A percentile compares a stretch with the other conserved stretches of the same genome.
Conservation (phyloP, 768 basidiomycete genomes). For the Gymnopilus junonius region DNA sequence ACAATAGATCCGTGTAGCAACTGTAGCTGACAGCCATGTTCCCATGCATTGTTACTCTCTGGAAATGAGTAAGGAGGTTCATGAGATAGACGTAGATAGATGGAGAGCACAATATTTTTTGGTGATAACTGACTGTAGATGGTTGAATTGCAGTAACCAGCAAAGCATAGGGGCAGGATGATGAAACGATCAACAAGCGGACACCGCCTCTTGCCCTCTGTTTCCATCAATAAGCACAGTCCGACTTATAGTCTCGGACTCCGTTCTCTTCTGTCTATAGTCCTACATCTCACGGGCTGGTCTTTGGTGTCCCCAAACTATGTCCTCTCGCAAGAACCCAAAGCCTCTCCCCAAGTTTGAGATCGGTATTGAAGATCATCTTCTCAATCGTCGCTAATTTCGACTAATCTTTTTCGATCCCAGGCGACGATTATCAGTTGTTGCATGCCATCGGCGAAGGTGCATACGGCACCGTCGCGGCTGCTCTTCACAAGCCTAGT, state of each 20-base stretch:
- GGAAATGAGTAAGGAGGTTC: neutral
- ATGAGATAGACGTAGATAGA: neutral
- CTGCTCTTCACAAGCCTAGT: conserved; percentile 83
- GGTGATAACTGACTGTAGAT: too few species aligned
- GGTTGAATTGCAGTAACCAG: neutral
- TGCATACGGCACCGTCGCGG: conserved; percentile 89
- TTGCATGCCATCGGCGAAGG: conserved; percentile 82
- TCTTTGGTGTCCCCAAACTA: conserved; percentile 46
- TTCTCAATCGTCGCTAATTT: neutral
- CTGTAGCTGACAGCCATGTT: conserved; percentile 7
- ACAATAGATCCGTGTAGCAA: conserved; percentile 6
- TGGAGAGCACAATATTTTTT: neutral
- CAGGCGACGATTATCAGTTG: conserved; percentile 76
- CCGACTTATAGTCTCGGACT: neutral
- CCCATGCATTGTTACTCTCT: conserved; percentile 1
- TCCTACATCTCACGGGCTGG: conserved; percentile 47
- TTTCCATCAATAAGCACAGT: conserved; percentile 20
- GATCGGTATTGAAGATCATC: conserved; percentile 50
- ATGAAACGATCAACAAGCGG: conserved; percentile 1
- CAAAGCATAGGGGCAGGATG: neutral
- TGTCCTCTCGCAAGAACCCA: conserved; percentile 60
- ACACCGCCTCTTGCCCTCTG: conserved; percentile 21
- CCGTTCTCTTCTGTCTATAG: conserved; percentile 20
- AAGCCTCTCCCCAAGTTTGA: conserved; percentile 79
- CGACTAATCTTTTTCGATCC: conserved; percentile 16